These are phyloP conservation scores for Calycina herbarum DNA, from an alignment of 2,329 filamentous ascomycete genomes.

Conservation along the genomic window DNA sequence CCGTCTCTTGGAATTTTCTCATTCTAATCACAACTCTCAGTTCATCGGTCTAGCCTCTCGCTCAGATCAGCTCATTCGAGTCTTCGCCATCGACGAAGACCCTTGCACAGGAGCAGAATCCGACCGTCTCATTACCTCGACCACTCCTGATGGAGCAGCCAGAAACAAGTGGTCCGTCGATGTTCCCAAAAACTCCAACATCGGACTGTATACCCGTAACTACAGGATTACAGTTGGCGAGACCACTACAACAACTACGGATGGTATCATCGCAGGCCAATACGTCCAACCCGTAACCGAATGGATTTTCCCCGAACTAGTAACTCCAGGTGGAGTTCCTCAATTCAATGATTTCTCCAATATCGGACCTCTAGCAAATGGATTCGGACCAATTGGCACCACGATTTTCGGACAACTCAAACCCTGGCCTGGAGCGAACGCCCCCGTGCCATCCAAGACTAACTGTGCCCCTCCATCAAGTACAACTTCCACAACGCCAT, in stretches of 20 bases:
- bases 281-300: slow-evolving; percentile 44
- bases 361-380: slow-evolving; percentile 37
- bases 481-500: background rate
- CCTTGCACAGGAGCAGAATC: slow-evolving; percentile 44
- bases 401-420: slow-evolving; percentile 41
- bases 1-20: slow-evolving; percentile 17
- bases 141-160: slow-evolving; percentile 32
- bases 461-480: background rate
- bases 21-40: slow-evolving; percentile 17
- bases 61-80: slow-evolving; percentile 37
- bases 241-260: slow-evolving; percentile 39
- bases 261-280: slow-evolving; percentile 43
- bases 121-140: slow-evolving; percentile 39
- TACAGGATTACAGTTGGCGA: slow-evolving; percentile 41
- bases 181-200: slow-evolving; percentile 29
- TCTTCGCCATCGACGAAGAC: slow-evolving; percentile 44
- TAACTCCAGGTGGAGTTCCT: slow-evolving; percentile 39
- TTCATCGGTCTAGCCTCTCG: slow-evolving; percentile 44
- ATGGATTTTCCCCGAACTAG: slow-evolving; percentile 46
- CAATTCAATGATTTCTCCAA: slow-evolving; percentile 40
- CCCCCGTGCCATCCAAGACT: background rate
- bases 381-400: slow-evolving; percentile 32
- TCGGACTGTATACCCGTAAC: slow-evolving; percentile 43
- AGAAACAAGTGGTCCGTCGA: slow-evolving; percentile 45
- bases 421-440: slow-evolving; percentile 32